Base-by-base conservation (phyloP, 768 basidiomycete genomes). In the Dioszegia aurantiaca region DNA sequence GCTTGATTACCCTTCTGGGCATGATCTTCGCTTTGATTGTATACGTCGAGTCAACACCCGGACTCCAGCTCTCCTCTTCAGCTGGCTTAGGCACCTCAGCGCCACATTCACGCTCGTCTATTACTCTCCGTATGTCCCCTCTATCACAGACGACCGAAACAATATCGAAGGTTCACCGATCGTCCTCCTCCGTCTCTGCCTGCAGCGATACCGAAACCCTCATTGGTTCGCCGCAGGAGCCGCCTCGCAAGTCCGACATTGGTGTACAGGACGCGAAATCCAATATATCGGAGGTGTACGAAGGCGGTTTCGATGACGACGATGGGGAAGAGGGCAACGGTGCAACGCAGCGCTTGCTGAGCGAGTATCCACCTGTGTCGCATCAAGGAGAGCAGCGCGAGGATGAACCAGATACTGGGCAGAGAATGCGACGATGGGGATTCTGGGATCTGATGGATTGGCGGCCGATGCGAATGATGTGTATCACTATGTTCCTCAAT, bases 361-460 rank as follows among this genome's bases (percentile, higher is more conserved):
- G 39, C 17, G 5, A 53, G 24, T 53, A 53, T 17, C 36, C 51
- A 19, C 51, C 51, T 24, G 51, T 28, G 14, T 23, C 51, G 10
- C 26, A 36, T 40, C 37, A 19, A 17, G 36, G 36, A 2, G 37
- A 24, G 5, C 51, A 53, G 37, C 37, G 51, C 19, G 51, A 41
- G 37, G 37, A 53, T 17, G 23, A 40, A 9, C 37, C 17, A 28
- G 23, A 43, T 40, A 12, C 56, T 42, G 24, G 55, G 52, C 19
- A 27, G 40, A 19, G 43, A 39, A 23, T 21, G 36, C 54, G 60
- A 11, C 58, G 53, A 17, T 76, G 73, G 73, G 64, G 68, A 1
- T 72, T 76, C 37, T 66, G 68, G 70, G 64, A 74, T 28, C 44
- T 76, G 30, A 70, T 72, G 64, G 56, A 42, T 16, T 56, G 67